Base-by-base conservation (phyloP, 257 asterid genomes). In the Echites panduratus region DNA sequence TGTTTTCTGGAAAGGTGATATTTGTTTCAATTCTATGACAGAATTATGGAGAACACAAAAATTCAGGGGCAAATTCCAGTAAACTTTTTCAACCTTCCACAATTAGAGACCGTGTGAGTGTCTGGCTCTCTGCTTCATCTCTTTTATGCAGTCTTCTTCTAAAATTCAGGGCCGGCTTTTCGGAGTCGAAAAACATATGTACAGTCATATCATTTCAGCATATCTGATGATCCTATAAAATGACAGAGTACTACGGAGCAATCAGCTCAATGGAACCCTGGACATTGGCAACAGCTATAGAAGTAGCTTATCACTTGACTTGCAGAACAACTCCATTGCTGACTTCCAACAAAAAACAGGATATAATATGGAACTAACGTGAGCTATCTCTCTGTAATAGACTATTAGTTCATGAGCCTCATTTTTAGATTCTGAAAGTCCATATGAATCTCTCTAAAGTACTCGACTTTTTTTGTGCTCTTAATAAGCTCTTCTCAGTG, bases 41-140 rank as follows among this genome's bases (percentile, higher is more conserved):
- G 98, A 73, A 64, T 75, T 69, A 89, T 93, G 98, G 93, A 83
- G 66, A 81, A 84, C 61, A 83, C 96, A 20, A 73, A 29, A 43
- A 87, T 92, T 70, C 69, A 80, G 76, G 98, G 93, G 74, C 75
- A 72, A 77, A 80, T 92, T 63, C 96, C 98, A 0, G 83, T 70
- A 35, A 70, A 50, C 63, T 72, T 87, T 67, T 90, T 90, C 79
- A 43, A 75, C 73, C 89, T 82, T 77, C 91, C 93, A 71, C 88
- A 89, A 68, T 61, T 93, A 77, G 86, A 90, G 87, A 84, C 89
- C 17, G 72, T 90, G 98, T 92, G 79, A 89, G 95, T 83, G 19
- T 53, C 54, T 32, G 38, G 2, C 19, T 64, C 8, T 53, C 54
- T 32, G 38, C 38, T 38, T 64, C 8, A 43, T 67, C 35, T 67